phyloP scores from a whole-genome alignment of 805 yeast genomes.

The Suhomyces canberraensis region DNA sequence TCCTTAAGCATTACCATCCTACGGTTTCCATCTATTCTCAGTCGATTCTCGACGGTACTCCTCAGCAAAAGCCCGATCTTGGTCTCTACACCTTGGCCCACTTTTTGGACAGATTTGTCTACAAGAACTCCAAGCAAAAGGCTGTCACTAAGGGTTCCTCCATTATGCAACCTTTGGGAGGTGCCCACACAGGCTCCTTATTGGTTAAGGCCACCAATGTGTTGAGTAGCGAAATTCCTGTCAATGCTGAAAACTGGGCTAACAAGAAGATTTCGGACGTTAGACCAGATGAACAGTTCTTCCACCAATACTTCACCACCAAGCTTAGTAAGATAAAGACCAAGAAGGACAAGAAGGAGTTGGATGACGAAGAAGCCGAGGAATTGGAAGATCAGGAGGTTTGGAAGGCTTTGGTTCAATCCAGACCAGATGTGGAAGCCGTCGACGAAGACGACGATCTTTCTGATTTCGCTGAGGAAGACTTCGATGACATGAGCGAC shows the following conservation, averaged over 20 bases:
- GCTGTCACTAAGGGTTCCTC: constrained; percentile 76
- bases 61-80: constrained; percentile 74
- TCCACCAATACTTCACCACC: constrained; percentile 75
- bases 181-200: constrained; percentile 67
- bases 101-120: constrained; percentile 93
- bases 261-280: constrained; percentile 58
- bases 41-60: constrained; percentile 49
- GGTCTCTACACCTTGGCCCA: constrained; percentile 85
- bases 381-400: constrained; percentile 65
- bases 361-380: constrained; percentile 39
- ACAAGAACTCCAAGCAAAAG: constrained; percentile 84
- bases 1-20: constrained; percentile 86
- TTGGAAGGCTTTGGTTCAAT: constrained; percentile 75
- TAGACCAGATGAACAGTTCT: constrained; percentile 85
- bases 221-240: constrained; percentile 54
- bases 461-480: constrained; percentile 45
- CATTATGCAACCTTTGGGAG: constrained; percentile 97
- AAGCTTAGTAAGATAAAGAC: constrained; percentile 43
- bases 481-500: constrained; percentile 34
- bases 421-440: constrained; percentile 68
- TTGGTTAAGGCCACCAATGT: constrained; percentile 61
- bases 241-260: constrained; percentile 82
- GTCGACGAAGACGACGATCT: constrained; percentile 28
- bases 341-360: constrained; percentile 19
- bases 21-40: constrained; percentile 80